Evolutionary conservation across 2,329 filamentous ascomycete species (phyloP).

Genomic region (Aspergillus thermomutatus): DNA sequence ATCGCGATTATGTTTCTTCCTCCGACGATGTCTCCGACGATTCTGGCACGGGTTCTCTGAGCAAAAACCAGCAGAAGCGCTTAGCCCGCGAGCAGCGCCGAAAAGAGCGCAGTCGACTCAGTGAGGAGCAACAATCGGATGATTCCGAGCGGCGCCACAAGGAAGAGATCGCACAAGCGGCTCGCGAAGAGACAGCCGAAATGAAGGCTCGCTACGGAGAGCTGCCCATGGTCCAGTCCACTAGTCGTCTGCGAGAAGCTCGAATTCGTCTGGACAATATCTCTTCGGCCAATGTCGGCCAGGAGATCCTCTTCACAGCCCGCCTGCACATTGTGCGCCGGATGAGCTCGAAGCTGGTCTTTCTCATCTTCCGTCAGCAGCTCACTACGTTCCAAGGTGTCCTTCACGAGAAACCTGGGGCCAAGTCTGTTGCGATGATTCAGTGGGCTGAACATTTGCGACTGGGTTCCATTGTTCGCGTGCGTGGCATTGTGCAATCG

Average conservation of each 20-base stretch:
- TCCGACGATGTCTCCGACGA: constrained; percentile 43
- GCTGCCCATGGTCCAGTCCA: constrained; percentile 57
- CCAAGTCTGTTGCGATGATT: constrained; percentile 70
- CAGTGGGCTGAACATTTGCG: constrained; percentile 83
- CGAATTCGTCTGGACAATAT: constrained; percentile 53
- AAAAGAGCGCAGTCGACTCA: constrained; percentile 38
- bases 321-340: constrained; percentile 76
- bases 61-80: constrained; percentile 46
- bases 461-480: constrained; percentile 72
- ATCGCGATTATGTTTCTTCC: constrained; percentile 40
- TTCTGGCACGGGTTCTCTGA: constrained; percentile 31
- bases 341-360: constrained; percentile 78
- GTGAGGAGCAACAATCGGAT: constrained; percentile 42
- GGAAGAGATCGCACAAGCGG: constrained; percentile 45
- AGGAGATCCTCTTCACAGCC: constrained; percentile 64
- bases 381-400: constrained; percentile 82
- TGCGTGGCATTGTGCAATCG: constrained; percentile 69
- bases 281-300: constrained; percentile 51
- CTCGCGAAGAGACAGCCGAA: constrained; percentile 55
- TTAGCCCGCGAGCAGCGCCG: constrained; percentile 40
- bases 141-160: constrained; percentile 37
- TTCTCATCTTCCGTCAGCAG: constrained; percentile 82
- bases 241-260: constrained; percentile 46
- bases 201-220: constrained; percentile 59
- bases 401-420: constrained; percentile 58